Conservation (phyloP, 805 yeast species). For the Metschnikowia koreensis region DNA sequence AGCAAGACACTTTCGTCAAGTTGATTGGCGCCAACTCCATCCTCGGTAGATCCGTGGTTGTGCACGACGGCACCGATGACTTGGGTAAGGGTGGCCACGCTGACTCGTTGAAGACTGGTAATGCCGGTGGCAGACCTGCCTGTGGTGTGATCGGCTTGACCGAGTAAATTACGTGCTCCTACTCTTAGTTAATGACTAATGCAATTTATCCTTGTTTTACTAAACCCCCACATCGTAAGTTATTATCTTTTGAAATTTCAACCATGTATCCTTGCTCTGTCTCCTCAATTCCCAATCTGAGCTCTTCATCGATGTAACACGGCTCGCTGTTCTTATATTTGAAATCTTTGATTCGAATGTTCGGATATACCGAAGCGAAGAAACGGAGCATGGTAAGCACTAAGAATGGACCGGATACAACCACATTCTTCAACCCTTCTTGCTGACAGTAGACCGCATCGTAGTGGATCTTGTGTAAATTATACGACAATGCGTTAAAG, state of each 20-base stretch:
- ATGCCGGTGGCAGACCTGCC: constrained; percentile 97
- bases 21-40: constrained; percentile 85
- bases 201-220: neutral
- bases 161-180: constrained; percentile 22
- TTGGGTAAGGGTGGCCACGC: constrained; percentile 92
- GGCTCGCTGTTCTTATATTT: constrained; percentile 53
- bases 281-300: constrained; percentile 4
- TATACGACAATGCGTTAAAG: constrained; percentile 74
- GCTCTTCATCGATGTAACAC: constrained; percentile 40
- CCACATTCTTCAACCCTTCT: constrained; percentile 60
- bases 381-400: constrained; percentile 59
- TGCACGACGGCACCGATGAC: constrained; percentile 91
- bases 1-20: constrained; percentile 73
- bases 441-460: constrained; percentile 51
- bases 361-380: constrained; percentile 23
- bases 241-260: constrained; percentile 3
- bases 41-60: constrained; percentile 92
- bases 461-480: constrained; percentile 82
- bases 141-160: constrained; percentile 95
- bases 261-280: neutral
- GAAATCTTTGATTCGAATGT: constrained; percentile 27
- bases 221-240: constrained; percentile 12
- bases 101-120: constrained; percentile 92
- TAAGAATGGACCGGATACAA: constrained; percentile 83
- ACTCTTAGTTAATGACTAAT: constrained; percentile 5